Percentiles rank a stretch among this genome's conserved stretches.
These are phyloP conservation scores for Spencermartinsiella europaea DNA, from an alignment of 805 yeast species.

Conservation along the genomic window DNA sequence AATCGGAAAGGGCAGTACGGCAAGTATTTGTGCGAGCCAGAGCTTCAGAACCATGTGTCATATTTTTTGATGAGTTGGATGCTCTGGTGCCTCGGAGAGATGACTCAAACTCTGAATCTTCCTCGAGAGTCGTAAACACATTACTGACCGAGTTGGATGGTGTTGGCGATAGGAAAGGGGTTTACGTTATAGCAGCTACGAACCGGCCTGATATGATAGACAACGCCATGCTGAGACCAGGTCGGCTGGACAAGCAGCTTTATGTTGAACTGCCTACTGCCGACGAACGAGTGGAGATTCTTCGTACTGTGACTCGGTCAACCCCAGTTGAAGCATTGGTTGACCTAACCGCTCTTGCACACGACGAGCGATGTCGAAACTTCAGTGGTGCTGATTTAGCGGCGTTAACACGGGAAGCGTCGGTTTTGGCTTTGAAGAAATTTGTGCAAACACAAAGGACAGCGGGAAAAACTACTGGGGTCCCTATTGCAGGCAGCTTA, in stretches of 20 bases:
- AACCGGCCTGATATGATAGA: conserved; percentile 98
- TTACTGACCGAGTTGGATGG: conserved; percentile 93
- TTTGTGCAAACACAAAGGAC: conserved; percentile 39
- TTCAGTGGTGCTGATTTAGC: conserved; percentile 96
- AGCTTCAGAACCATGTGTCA: conserved; percentile 88
- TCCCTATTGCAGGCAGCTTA: conserved; percentile 34
- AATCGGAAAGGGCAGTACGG: conserved; percentile 87
- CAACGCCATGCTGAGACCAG: conserved; percentile 97
- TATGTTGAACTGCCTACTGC: conserved; percentile 84
- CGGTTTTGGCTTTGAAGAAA: conserved; percentile 47
- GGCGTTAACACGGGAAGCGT: conserved; percentile 87
- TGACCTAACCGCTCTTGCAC: conserved; percentile 56
- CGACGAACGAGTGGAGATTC: conserved; percentile 73
- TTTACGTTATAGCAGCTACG: conserved; percentile 94
- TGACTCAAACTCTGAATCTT: conserved; percentile 77
- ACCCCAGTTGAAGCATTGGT: conserved; percentile 70
- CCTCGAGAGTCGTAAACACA: conserved; percentile 92
- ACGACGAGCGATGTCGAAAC: conserved; percentile 76
- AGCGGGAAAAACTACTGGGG: conserved; percentile 31
- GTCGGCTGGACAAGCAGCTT: conserved; percentile 87
- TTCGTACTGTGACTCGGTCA: conserved; percentile 65
- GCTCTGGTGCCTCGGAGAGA: conserved; percentile 95
- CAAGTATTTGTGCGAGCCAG: conserved; percentile 92
- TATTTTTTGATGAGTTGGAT: conserved; percentile 93
- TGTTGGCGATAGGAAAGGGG: conserved; percentile 84